Conservation (phyloP, 768 basidiomycete species). For the Leccinum truebloodii region DNA sequence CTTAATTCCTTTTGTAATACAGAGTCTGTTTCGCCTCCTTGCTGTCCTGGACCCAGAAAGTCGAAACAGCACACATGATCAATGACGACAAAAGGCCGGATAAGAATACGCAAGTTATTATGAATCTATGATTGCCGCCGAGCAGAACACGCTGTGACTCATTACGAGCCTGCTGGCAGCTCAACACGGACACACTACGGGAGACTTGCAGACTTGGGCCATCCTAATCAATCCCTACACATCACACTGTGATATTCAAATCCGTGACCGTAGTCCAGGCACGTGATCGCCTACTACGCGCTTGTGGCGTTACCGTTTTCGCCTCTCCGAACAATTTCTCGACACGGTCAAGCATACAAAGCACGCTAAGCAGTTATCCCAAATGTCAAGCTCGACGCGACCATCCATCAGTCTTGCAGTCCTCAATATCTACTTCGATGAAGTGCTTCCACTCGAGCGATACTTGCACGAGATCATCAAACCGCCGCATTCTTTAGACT, state of each 20-base stretch:
- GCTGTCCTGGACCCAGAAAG: too few species aligned
- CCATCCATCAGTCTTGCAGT: slow-evolving; percentile 32
- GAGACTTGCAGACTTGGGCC: too few species aligned
- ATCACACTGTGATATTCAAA: too few species aligned
- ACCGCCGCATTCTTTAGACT: slow-evolving; percentile 12
- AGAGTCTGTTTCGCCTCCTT: too few species aligned
- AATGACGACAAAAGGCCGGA: too few species aligned
- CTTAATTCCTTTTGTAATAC: neutral
- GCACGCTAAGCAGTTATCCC: neutral
- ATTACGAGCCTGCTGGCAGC: too few species aligned
- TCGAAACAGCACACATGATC: too few species aligned
- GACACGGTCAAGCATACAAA: neutral
- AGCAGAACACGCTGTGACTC: too few species aligned
- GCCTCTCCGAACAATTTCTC: neutral
- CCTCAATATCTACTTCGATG: slow-evolving; percentile 45
- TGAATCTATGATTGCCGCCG: too few species aligned
- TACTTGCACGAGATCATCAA: slow-evolving; percentile 43
- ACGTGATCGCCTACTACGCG: neutral
- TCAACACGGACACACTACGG: too few species aligned
- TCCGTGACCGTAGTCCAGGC: neutral
- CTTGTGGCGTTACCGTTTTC: neutral
- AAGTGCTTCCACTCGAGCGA: slow-evolving; percentile 38
- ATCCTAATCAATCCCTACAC: too few species aligned
- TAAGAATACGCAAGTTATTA: too few species aligned
- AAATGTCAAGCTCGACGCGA: slow-evolving; percentile 6